Base-by-base conservation (phyloP, 352 stramenopile species). In the Globisporangium abappressorium region DNA sequence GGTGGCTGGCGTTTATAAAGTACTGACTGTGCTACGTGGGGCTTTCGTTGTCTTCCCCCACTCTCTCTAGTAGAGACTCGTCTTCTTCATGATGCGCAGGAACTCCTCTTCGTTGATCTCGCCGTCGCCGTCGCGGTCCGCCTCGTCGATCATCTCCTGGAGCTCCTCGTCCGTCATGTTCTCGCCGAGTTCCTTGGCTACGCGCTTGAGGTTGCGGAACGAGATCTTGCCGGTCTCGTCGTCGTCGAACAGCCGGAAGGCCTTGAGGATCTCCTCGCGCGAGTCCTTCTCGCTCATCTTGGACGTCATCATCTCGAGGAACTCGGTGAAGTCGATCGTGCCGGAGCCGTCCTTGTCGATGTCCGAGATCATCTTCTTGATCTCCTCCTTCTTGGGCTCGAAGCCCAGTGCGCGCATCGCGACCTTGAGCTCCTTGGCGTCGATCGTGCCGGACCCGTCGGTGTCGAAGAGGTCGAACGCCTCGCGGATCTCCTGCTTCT, bases 121-220 rank as follows among this genome's bases (percentile, higher is more conserved):
- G 30, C 96, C 95, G 76, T 99, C 97, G 53, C 95, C 84, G 76
- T 99, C 96, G 9, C 85, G 88, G 71, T 99, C 96, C 26, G 97
- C 97, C 58, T 98, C 85, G 71, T 99, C 96, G 74, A 99, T 99
- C 97, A 99, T 99, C 74, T 99, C 97, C 69, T 98, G 86, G 49
- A 99, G 80, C 76, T 99, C 97, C 58, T 97, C 95, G 81, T 99
- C 96, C 59, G 90, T 98, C 93, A 98, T 98, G 68, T 95, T 98
- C 82, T 99, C 96, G 34, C 97, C 97, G 5, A 99, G 82, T 73
- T 99, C 97, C 70, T 98, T 98, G 6, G 96, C 96, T 47, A 99
- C 97, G 51, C 96, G 88, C 79, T 98, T 99, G 65, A 99, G 84
- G 81, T 99, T 99, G 64, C 92, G 84, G 67, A 99, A 93, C 18